Base-by-base conservation (phyloP, 2,329 filamentous ascomycete genomes). In the Cladosporium cucumerinum region DNA sequence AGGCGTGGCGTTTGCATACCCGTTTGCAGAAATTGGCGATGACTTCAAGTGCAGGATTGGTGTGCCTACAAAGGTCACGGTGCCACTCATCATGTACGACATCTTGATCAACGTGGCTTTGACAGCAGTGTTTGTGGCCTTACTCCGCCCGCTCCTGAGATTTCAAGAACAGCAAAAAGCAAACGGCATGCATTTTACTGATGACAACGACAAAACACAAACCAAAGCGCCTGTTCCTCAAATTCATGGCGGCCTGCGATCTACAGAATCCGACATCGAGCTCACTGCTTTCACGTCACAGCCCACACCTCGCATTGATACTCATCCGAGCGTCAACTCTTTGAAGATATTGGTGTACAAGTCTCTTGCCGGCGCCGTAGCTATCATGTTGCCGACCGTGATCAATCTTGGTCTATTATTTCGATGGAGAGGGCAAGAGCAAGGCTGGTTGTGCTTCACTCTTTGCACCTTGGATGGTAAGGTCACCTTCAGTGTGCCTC, bases 391-490 rank as follows among this genome's bases (percentile, higher is more conserved):
- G 0, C 76, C 78, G 6, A 80, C 78, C 2, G 70, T 77, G 2
- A 73, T 70, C 16, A 81, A 81, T 59, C 58, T 80, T 0, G 69
- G 67, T 0, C 64, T 77, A 12, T 62, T 80, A 16, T 75, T 69
- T 25, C 63, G 66, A 23, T 67, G 75, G 18, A 52, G 70, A 5
- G 77, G 76, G 1, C 68, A 72, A 11, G 78, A 81, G 64, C 68
- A 76, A 21, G 77, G 74, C 0, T 81, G 78, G 77, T 65, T 80
- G 5, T 81, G 79, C 64, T 73, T 79, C 59, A 75, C 72, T 0
- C 68, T 77, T 1, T 81, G 79, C 68, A 77, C 73, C 1, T 66
- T 78, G 12, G 79, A 81, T 64, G 73, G 79, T 80, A 70, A 46
- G 74, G 67, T 3, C 8, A 18, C 16, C 21, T 39, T 25, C 8